Base-by-base conservation (phyloP, 331 rosid genomes). In the Malus hybrid region DNA sequence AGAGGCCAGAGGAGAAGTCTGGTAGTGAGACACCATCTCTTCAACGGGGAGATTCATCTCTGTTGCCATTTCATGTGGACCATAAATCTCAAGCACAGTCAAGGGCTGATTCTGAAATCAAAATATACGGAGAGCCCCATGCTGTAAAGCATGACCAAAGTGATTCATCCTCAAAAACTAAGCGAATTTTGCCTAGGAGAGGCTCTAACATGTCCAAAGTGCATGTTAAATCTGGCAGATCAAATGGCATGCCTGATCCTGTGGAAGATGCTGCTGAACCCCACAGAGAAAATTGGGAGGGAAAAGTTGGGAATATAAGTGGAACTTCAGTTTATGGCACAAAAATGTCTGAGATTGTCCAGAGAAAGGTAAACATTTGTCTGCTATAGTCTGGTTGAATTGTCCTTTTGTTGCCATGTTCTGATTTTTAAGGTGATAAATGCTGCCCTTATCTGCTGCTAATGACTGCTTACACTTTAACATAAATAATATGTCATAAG, bases 331-430 rank as follows among this genome's bases (percentile, higher is more conserved):
- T 73, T 78, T 82, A 77, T 73, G 93, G 83, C 73, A 39, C 90
- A 24, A 89, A 85, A 83, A 89, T 90, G 98, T 85, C 96, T 34
- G 99, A 92, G 72, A 85, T 88, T 73, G 85, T 89, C 82, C 99
- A 95, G 85, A 86, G 93, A 87, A 86, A 91, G 93, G 97, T 90
- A 86, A 69, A 85, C 70, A 16, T 70, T 50, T 42, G 48, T 42
- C 48, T 42, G 48, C 48, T 42, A 10, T 42, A 42, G 3, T 3
- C 48, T 42, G 48, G 16, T 79, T 74, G 36, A 31, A 39, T 69
- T 82, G 75, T 33, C 8, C 34, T 24, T 29, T 70, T 71, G 34
- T 11, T 62, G 22, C 29, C 52, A n/a, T 59, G 11, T 73, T 52
- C 11, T 39, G 24, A 44, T 6, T 71, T 29, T 46, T 39, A 27